Base-by-base conservation (phyloP, 768 basidiomycete species). In the Podaxis carcinomalis region DNA sequence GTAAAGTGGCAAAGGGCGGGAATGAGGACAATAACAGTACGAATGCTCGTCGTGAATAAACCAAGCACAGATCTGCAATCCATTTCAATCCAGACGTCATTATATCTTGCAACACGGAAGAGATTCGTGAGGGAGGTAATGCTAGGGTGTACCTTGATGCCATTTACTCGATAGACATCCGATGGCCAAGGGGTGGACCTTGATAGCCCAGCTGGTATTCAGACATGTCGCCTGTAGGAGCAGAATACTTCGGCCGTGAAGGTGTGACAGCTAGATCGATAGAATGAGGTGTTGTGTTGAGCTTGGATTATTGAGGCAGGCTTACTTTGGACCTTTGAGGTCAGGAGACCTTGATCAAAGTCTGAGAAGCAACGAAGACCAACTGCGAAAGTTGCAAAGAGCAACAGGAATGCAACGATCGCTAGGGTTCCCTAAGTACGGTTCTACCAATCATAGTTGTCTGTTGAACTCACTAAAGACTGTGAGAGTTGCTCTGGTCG, bases 321-420 rank as follows among this genome's bases (percentile, higher is more conserved):
- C 89, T 81, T 73, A 93, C 92, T 84, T 66, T 87, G 81, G 63
- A 82, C 79, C 77, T 94, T 94, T 52, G 90, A 87, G 14, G 80
- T 73, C 57, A 80, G 77, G 19, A 94, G 75, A n/a, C 93, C 92
- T 69, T 84, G 84, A 72, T 90, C 87, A 68, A 94, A 94, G 76
- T 93, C 92, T 28, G 79, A 70, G 77, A 90, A 90, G 70, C 92
- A 94, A 55, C 87, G 84, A 21, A 93, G 69, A 21, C 92, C 92
- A 27, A 93, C 81, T 11, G 75, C 80, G 67, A 94, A 92, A 10
- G 90, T 90, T n/a, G 77, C 71, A 59, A 92, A 80, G 28, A 93
- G 72, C 47, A 93, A 78, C 14, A 93, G 56, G 74, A 93, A 91
- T 0, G 92, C 85, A 56, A 87, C 79, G 63, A 92, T 82, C 23